These are phyloP conservation scores for Passiflora organensis DNA, from an alignment of 345 rosid species.

Conservation along the genomic window DNA sequence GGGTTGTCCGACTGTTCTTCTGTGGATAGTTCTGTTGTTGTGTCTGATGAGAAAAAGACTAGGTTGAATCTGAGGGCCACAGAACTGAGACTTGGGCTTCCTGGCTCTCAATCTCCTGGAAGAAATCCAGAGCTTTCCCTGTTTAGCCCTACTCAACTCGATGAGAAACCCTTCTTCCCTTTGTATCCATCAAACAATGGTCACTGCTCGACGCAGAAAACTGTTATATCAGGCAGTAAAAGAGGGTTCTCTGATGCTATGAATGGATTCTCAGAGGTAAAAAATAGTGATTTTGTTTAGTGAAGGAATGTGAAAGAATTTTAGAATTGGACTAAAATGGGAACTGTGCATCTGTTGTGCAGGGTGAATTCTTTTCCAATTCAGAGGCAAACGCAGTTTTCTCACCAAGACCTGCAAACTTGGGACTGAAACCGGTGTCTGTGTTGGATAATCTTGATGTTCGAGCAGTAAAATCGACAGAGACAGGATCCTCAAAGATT, in stretches of 20 bases:
- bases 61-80: constrained; percentile 27
- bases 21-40: constrained; percentile 21
- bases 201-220: constrained; percentile 16
- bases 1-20: constrained; percentile 32
- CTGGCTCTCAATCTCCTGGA: constrained; percentile 33
- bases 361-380: constrained; percentile 43
- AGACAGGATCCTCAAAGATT: constrained; percentile 24
- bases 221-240: constrained; percentile 31
- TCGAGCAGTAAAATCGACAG: constrained; percentile 43
- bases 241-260: constrained; percentile 53
- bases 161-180: constrained; percentile 32
- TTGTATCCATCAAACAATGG: constrained; percentile 21
- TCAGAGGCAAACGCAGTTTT: constrained; percentile 22
- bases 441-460: constrained; percentile 40
- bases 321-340: constrained; percentile 12
- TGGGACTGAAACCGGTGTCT: constrained; percentile 45
- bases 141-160: constrained; percentile 15
- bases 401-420: constrained; percentile 29
- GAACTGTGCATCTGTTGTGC: constrained; percentile 21
- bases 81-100: constrained; percentile 31
- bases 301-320: constrained; percentile 9
- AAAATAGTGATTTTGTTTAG: background rate
- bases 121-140: constrained; percentile 19
- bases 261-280: constrained; percentile 52
- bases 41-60: constrained; percentile 17